Evolutionary conservation across 2,329 filamentous ascomycete species (phyloP), one percentile per base, ranked within the genome.

Genomic region (Pestalotiopsis sp.): DNA sequence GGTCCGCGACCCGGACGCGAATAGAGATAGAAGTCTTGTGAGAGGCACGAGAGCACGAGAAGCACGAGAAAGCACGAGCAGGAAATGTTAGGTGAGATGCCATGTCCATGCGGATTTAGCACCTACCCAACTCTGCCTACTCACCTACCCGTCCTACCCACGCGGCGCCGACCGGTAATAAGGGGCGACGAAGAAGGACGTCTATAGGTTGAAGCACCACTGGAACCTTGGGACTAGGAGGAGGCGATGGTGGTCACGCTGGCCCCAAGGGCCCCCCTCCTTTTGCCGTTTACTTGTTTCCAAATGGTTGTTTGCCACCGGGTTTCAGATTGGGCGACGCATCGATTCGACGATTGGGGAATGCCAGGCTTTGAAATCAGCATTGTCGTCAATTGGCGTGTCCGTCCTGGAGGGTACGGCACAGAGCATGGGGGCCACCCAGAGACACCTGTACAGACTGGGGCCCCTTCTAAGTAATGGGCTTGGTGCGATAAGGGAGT

Each of bases 241-340:
- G 63, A 49, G 27, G 23, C 57, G 57, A 59, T 36, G 57, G 31
- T 13, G n/a, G 60, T 23, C 20, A 38, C 36, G 17, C 20, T 17
- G 45, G 45, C 45, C 20, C 20, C 20, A 23, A 23, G 20, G 20
- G 20, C 20, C 17, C 9, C 45, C 45, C 45, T 20, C 41, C 41
- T n/a, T 49, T 49, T 49, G 14, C 41, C 41, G 7, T 41, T 64
- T 41, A 36, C n/a, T 45, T 45, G 57, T 45, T 66, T 23, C 20
- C 41, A 66, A 27, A 45, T 36, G 61, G 14, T 64, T 66, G 41
- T 66, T 66, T 58, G 63, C 63, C 63, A 66, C 63, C 63, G 20
- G 45, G 63, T 66, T 66, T 66, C 63, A 58, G 62, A 38, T 45
- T 66, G 63, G 63, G 63, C 63, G 49, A 56, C 63, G 36, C 49